phyloP scores from a whole-genome alignment of 108 stramenopile species.

The Cyclotella baltica region DNA sequence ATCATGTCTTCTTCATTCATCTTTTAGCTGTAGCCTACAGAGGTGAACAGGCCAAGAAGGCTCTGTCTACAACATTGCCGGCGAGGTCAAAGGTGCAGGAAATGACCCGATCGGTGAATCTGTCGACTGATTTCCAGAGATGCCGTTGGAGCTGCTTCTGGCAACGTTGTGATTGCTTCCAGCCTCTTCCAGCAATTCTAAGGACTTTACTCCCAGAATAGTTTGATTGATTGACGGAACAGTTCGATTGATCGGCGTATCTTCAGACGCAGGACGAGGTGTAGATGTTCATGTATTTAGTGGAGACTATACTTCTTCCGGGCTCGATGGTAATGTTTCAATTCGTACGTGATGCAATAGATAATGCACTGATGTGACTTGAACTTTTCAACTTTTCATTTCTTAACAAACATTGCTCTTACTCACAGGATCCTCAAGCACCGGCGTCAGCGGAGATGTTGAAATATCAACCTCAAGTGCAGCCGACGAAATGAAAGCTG shows the following conservation, averaged over 20 bases:
- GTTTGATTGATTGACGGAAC: too few species aligned
- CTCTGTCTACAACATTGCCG: constrained; percentile 30
- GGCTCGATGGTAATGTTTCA: constrained; percentile 18
- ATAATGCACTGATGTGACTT: too few species aligned
- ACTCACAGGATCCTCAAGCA: constrained; percentile 24
- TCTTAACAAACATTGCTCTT: too few species aligned
- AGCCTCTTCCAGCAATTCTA: constrained; percentile 19
- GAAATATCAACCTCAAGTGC: constrained; percentile 20
- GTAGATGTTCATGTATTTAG: constrained; percentile 21
- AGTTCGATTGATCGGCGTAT: constrained; percentile 24
- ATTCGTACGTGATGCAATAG: constrained; percentile 20
- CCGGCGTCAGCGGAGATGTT: constrained; percentile 9
- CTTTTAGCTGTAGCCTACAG: constrained; percentile 22
- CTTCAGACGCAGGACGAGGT: constrained; percentile 17
- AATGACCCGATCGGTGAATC: constrained; percentile 29
- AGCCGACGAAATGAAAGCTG: constrained; percentile 28
- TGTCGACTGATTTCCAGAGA: constrained; percentile 15
- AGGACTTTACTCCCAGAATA: constrained; percentile 12
- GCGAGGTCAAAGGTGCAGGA: constrained; percentile 27
- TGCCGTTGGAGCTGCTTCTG: constrained; percentile 9
- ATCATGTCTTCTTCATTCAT: neutral
- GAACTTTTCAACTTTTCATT: too few species aligned
- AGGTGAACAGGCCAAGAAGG: constrained; percentile 33
- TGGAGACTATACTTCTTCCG: constrained; percentile 22
- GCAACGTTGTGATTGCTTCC: constrained; percentile 21